Base-by-base conservation (phyloP, 2,329 filamentous ascomycete species). In the Neofusicoccum umdonicola region DNA sequence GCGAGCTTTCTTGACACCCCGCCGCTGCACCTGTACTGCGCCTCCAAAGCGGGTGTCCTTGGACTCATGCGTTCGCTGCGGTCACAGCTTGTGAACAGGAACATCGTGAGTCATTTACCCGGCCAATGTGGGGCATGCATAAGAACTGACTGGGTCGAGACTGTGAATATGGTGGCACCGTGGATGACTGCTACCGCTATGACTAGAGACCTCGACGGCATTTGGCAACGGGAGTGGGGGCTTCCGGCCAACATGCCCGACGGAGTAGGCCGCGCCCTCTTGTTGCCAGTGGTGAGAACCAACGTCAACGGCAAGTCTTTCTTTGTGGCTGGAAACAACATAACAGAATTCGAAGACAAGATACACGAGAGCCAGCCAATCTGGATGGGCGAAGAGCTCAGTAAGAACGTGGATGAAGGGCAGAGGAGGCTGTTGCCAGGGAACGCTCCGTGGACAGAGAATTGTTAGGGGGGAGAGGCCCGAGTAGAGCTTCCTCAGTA, bases 371-470 rank as follows among this genome's bases (percentile, higher is more conserved):
- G 68, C 11, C 68, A 71, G 39, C 69, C 71, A 3, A 64, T 69
- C 31, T 72, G 71, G 71, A 67, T 72, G 47, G 71, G 71, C 0
- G 66, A 71, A 50, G 67, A 69, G 61, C 68, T 71, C 31, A 72
- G 70, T 41, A 68, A 58, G 44, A 62, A 69, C 3, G 62, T 72
- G 6, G 67, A 68, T 12, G 67, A 65, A 47, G 70, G 70, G 4
- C 70, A 71, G 39, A 50, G 57, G 34, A 61, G 61, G 41, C 31
- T 67, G 64, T 19, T 58, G 19, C 27, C 54, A 22, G 51, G 51
- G 35, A 35, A 42, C 8, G 51, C 54, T 15, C n/a, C 15, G n/a
- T 58, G 41, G 22, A 58, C 54, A 9, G 22, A 22, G 4, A 58
- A 58, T 3, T 58, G 54, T 19, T 45, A 35, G 45, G 17, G 17